Evolutionary conservation across 805 yeast species (phyloP).

Genomic region (Citeromyces nyonsensis): DNA sequence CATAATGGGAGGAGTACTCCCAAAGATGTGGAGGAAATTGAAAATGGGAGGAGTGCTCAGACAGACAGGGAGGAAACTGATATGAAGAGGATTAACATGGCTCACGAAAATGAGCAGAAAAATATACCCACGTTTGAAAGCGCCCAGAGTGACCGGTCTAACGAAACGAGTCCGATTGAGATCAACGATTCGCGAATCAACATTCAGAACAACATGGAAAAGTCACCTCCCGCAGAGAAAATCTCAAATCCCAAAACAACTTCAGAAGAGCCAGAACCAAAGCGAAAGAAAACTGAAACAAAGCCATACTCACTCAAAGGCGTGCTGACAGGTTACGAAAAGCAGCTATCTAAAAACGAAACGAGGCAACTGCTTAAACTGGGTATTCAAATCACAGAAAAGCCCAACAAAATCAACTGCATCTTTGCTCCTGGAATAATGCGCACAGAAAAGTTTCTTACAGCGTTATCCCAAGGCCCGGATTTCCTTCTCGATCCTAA

Average conservation of each 20-base stretch:
- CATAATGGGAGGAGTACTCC: no score
- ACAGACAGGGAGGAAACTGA: no score
- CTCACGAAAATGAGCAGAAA: no score
- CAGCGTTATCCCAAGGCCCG: conserved; percentile 43
- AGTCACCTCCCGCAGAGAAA: conserved; percentile 2
- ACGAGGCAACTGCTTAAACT: conserved; percentile 22
- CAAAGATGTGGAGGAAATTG: no score
- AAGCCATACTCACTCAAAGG: conserved; percentile 26
- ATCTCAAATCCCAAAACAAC: conserved; percentile 10
- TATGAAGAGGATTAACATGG: no score
- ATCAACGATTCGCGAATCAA: no score
- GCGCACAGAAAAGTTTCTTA: conserved; percentile 78
- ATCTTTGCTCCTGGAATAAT: conserved; percentile 71
- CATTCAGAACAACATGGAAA: not conserved
- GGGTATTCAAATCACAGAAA: conserved; percentile 37
- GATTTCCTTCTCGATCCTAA: conserved; percentile 37
- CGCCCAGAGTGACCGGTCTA: no score
- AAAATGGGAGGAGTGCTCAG: no score
- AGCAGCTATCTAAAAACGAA: conserved; percentile 26
- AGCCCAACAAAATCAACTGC: conserved; percentile 22
- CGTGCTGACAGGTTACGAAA: conserved; percentile 53
- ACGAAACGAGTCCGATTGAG: no score
- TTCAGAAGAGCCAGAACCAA: conserved; percentile 18
- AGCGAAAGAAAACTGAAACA: conserved; percentile 6
- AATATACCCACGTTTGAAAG: no score